Evolutionary conservation across 2,329 filamentous ascomycete species (phyloP).

Genomic region (Chaetomium sp.): DNA sequence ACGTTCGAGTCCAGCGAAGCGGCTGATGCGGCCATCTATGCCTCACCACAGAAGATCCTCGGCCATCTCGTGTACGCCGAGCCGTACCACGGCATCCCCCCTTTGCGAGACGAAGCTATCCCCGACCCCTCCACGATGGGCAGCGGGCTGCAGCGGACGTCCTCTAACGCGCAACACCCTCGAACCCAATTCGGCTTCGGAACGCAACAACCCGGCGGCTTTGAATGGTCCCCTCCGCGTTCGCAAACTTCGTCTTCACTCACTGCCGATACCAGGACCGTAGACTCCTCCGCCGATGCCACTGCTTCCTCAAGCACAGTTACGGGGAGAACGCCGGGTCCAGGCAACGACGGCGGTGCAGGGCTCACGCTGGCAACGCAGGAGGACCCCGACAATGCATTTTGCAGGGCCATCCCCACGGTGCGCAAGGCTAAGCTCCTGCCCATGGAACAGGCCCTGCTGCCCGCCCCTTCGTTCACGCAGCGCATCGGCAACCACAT

Average conservation of each 20-base stretch:
- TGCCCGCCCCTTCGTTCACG: slow-evolving; percentile 66
- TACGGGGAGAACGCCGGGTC: slow-evolving; percentile 37
- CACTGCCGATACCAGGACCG: slow-evolving; percentile 60
- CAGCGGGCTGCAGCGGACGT: slow-evolving; percentile 24
- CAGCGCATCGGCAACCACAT: slow-evolving; percentile 67
- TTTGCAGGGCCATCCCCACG: slow-evolving; percentile 65
- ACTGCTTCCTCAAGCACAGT: slow-evolving; percentile 51
- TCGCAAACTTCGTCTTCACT: slow-evolving; percentile 54
- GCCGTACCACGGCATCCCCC: slow-evolving; percentile 66
- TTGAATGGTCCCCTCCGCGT: slow-evolving; percentile 46
- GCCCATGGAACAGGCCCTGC: slow-evolving; percentile 69
- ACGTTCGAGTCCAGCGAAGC: slow-evolving; percentile 76
- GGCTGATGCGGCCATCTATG: slow-evolving; percentile 68
- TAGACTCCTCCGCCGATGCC: slow-evolving; percentile 46
- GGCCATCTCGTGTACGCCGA: slow-evolving; percentile 73
- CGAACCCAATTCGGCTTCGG: slow-evolving; percentile 28
- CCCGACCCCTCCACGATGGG: slow-evolving; percentile 50
- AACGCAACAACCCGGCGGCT: slow-evolving; percentile 27
- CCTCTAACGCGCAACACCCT: slow-evolving; percentile 16
- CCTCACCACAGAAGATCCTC: slow-evolving; percentile 71
- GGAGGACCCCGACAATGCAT: slow-evolving; percentile 45
- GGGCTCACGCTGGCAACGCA: slow-evolving; percentile 27
- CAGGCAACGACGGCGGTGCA: slow-evolving; percentile 27
- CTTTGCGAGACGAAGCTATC: slow-evolving; percentile 64
- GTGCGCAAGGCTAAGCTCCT: slow-evolving; percentile 67